Conservation (phyloP, 1,139 yeast species). For the Yamadazyma pseudoaaseri region DNA sequence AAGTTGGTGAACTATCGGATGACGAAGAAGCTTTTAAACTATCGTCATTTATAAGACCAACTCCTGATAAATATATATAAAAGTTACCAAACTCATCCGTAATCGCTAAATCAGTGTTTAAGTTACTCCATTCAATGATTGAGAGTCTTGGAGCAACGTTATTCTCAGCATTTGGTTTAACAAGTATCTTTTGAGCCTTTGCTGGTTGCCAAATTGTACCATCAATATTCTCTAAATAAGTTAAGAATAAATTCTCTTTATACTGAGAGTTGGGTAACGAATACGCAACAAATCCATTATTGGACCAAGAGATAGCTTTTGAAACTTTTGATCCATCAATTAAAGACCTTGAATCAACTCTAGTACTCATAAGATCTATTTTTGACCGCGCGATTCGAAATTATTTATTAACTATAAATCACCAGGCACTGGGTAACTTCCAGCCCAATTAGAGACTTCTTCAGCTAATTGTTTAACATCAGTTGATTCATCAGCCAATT, state of each 20-base stretch:
- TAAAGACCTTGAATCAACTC: neutral
- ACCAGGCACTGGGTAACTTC: constrained; percentile 77
- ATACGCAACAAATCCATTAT: constrained; percentile 72
- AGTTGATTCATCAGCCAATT: constrained; percentile 56
- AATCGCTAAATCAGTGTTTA: constrained; percentile 54
- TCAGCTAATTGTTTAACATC: constrained; percentile 59
- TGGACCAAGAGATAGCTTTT: constrained; percentile 65
- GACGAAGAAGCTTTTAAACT: constrained; percentile 8
- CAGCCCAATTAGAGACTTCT: constrained; percentile 67
- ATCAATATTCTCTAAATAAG: constrained; percentile 62
- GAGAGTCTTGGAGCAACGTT: constrained; percentile 24
- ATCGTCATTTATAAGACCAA: constrained; percentile 29
- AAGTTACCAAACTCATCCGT: constrained; percentile 51
- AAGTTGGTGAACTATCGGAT: constrained; percentile 25
- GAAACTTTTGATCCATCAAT: neutral
- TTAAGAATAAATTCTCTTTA: constrained; percentile 42
- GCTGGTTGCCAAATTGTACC: constrained; percentile 70
- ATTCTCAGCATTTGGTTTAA: constrained; percentile 34
- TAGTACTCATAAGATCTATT: neutral
- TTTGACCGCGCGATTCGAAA: neutral
- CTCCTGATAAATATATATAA: constrained; percentile 47
- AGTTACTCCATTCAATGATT: constrained; percentile 46
- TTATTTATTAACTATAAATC: constrained; percentile 36
- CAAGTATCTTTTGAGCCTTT: constrained; percentile 42
- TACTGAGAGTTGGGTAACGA: constrained; percentile 25